Conservation (phyloP, 1,284 basidiomycete genomes). For the Ustilago loliicola region DNA sequence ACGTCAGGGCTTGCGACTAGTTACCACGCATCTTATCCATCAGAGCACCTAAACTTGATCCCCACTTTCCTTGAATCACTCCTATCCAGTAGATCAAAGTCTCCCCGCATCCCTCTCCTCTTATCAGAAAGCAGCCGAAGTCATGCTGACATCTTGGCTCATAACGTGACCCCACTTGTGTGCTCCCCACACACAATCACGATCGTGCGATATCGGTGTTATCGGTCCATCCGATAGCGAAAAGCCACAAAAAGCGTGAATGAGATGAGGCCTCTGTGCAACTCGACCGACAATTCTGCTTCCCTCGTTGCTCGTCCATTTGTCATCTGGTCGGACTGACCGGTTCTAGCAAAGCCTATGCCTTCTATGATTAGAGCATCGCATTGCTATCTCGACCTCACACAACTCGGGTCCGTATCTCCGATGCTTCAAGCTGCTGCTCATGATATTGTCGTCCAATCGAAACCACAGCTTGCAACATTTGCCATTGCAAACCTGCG, state of each 20-base stretch:
- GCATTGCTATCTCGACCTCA: neutral
- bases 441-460: neutral
- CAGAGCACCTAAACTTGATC: neutral
- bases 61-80: neutral
- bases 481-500: neutral
- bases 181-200: neutral
- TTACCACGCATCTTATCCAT: constrained; percentile 6
- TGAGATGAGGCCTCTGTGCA: neutral
- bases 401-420: neutral
- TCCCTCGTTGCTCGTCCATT: constrained; percentile 2
- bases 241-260: neutral
- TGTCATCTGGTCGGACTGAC: neutral
- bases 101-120: neutral
- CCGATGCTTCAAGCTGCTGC: neutral
- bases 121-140: neutral
- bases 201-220: constrained; percentile 7
- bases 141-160: neutral
- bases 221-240: constrained; percentile 17
- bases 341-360: no score
- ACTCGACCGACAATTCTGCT: neutral
- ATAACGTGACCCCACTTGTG: constrained; percentile 23
- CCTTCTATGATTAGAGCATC: neutral
- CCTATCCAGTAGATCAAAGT: neutral
- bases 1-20: constrained; percentile 1
- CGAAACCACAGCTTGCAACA: neutral